Percentiles rank a stretch among this genome's conserved stretches.
Conservation (phyloP, 2,329 filamentous ascomycete species). For the Fusarium euwallaceae region DNA sequence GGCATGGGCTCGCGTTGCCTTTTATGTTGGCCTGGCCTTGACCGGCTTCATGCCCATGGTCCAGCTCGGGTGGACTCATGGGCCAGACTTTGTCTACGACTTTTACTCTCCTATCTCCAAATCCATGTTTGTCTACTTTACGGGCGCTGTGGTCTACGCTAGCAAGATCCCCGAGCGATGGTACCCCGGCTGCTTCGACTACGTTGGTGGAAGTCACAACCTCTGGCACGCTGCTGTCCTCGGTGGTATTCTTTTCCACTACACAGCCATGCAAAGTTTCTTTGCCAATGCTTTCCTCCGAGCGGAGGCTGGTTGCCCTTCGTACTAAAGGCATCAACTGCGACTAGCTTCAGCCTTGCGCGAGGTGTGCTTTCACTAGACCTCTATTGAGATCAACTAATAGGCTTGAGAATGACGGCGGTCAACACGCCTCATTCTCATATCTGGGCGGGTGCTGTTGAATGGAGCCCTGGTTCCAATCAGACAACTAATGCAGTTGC, state of each 20-base stretch:
- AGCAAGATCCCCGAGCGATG: conserved; percentile 94
- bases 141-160: conserved; percentile 88
- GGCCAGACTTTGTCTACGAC: conserved; percentile 82
- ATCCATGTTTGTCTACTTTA: conserved; percentile 86
- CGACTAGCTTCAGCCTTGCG: background rate
- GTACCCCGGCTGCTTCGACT: conserved; percentile 94
- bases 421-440: background rate
- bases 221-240: conserved; percentile 97
- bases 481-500: background rate
- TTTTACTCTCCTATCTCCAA: conserved; percentile 92
- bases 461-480: background rate
- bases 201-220: conserved; percentile 95
- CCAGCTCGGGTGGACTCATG: conserved; percentile 84
- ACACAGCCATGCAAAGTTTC: conserved; percentile 94
- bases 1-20: conserved; percentile 91
- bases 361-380: background rate
- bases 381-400: background rate
- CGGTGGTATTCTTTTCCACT: conserved; percentile 97
- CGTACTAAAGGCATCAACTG: conserved; percentile 55
- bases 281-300: conserved; percentile 83
- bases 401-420: background rate
- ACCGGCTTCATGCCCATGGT: conserved; percentile 92
- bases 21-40: conserved; percentile 87
- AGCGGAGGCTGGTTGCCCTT: conserved; percentile 71
- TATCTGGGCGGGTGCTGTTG: background rate